Base-by-base conservation (phyloP, 1,284 basidiomycete species). In the Tranzscheliella williamsii region DNA sequence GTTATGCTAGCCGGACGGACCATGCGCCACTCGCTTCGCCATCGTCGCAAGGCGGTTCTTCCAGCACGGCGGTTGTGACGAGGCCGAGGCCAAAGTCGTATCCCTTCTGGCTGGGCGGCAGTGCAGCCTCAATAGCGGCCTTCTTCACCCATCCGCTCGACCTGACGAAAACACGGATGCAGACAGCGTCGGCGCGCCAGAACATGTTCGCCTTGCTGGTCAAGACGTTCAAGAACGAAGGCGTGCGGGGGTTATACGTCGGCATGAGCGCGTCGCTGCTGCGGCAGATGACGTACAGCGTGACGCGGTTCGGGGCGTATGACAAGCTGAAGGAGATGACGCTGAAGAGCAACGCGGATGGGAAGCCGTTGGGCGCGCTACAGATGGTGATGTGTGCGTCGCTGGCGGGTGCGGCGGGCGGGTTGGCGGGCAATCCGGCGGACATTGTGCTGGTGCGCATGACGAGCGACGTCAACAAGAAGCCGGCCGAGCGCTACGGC, bases 401-500 rank as follows among this genome's bases (percentile, higher is more conserved):
- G 13, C 43, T 61, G 5, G 74, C 73, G 0, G 72, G 75, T 26
- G 71, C 67, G 0, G 73, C 67, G 13, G 73, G 73, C 4, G 73
- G 72, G 7, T 35, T 75, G 22, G 72, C 72, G 8, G 72, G 72
- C 2, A 75, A 75, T 36, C 71, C 71, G 4, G 71, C 72, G 65
- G 88, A 88, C 83, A 76, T 80, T 35, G 47, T 80, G 40, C 72
- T 80, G 9, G 79, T 80, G 8, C 67, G 79, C 26, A 80, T 80
- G 79, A 80, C 78, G 5, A 73, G 74, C 12, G 79, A 80, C 53
- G 65, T 79, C 34, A 70, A 75, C 38, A 73, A 72, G 37, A 63
- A 66, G 4, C 63, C 67, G 0, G 54, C 50, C 24, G 45, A 75
- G 13, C 56, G 69, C 9, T 76, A 66, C 42, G 47, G 46, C 36